Conservation (phyloP, 2,329 filamentous ascomycete genomes). For the Colletotrichum orchidophilum region DNA sequence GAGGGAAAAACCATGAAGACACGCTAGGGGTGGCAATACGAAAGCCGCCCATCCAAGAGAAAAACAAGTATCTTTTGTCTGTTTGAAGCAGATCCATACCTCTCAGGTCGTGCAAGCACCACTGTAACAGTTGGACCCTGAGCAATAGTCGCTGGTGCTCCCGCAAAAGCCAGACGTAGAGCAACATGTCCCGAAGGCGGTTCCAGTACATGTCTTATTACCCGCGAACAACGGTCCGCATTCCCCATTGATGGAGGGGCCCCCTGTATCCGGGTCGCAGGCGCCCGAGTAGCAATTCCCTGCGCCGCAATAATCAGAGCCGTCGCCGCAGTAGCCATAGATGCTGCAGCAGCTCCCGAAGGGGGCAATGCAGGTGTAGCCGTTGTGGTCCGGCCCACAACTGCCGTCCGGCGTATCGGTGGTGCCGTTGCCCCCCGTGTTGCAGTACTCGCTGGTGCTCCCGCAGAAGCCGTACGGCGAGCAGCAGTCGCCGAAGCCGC, state of each 20-base stretch:
- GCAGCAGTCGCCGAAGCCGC: background rate
- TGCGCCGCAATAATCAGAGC: background rate
- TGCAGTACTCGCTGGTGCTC: background rate
- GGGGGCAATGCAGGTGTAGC: background rate
- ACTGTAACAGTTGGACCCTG: background rate
- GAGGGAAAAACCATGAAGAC: too few relatives aligned
- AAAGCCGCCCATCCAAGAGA: too few relatives aligned
- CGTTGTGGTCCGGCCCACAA: background rate
- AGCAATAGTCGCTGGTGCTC: background rate
- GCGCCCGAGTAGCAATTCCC: constrained; percentile 2
- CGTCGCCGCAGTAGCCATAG: background rate
- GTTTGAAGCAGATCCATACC: too few relatives aligned
- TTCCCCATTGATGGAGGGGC: background rate
- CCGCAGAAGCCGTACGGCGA: background rate
- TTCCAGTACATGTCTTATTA: background rate
- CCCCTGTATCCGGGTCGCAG: background rate
- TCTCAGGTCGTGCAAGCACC: background rate
- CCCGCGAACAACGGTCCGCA: background rate
- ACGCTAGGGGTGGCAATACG: too few relatives aligned
- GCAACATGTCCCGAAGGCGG: background rate
- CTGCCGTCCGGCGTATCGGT: background rate
- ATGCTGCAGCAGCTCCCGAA: background rate
- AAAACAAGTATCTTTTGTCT: too few relatives aligned
- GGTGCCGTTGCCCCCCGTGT: background rate
- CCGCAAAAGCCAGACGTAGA: background rate